Conservation (phyloP, 208 protist species). For the Trypanosoma avium region DNA sequence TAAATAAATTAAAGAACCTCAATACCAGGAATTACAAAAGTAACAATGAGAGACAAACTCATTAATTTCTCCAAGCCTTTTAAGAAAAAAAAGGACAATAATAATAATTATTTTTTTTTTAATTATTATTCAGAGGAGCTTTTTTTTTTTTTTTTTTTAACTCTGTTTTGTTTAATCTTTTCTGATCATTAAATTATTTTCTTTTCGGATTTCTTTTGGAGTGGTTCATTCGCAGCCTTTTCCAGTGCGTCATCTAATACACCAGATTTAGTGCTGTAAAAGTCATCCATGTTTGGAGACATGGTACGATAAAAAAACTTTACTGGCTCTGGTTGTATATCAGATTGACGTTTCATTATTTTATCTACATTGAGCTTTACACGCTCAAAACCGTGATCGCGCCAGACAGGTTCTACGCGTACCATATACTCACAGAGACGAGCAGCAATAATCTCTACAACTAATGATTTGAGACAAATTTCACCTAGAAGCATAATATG, state of each 20-base stretch:
- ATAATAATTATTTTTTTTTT: background rate
- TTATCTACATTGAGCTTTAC: constrained; percentile 43
- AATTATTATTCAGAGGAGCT: background rate
- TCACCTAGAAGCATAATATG: constrained; percentile 81
- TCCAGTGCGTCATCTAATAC: constrained; percentile 29
- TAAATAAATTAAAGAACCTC: too few relatives aligned
- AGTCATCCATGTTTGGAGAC: constrained; percentile 55
- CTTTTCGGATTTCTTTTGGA: constrained; percentile 1
- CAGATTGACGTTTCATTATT: constrained; percentile 31
- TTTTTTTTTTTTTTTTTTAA: background rate
- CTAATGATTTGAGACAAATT: constrained; percentile 74
- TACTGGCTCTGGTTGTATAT: constrained; percentile 63
- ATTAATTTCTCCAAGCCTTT: too few relatives aligned
- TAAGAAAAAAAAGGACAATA: too few relatives aligned
- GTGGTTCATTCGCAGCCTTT: constrained; percentile 9
- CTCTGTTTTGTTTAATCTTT: background rate
- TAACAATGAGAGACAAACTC: too few relatives aligned
- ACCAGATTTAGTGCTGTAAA: constrained; percentile 42
- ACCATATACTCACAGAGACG: constrained; percentile 91
- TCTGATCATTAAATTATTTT: background rate
- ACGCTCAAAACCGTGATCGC: constrained; percentile 77
- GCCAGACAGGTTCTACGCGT: constrained; percentile 87
- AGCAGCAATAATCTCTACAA: constrained; percentile 76
- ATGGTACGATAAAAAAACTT: constrained; percentile 70
- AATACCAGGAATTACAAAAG: too few relatives aligned